Conservation (phyloP, 2,329 filamentous ascomycete species). For the Botrytis galanthina region DNA sequence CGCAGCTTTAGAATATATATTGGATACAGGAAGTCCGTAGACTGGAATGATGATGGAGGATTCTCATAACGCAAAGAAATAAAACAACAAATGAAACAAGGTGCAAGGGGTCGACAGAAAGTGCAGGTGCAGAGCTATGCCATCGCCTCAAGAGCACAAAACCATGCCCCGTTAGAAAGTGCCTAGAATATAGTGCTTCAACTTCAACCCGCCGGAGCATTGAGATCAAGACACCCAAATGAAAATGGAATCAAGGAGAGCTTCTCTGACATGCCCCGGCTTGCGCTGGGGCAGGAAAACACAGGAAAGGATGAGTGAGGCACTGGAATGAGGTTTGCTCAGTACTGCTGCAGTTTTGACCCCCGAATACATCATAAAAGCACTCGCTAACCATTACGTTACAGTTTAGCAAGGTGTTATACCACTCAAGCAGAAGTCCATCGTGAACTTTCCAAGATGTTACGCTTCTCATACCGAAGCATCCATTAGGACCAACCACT, state of each 20-base stretch:
- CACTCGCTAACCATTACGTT: conserved; percentile 2
- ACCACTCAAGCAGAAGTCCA: not conserved
- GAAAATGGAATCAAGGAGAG: not conserved
- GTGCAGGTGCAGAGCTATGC: not conserved
- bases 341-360: not conserved
- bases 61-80: not conserved
- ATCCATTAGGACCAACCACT: not conserved
- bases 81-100: not conserved
- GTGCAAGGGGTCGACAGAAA: not conserved
- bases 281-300: not conserved
- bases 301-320: not conserved
- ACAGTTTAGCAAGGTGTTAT: not conserved
- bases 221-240: not conserved
- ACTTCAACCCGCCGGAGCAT: not conserved
- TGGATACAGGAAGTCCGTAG: not conserved
- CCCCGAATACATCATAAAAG: not conserved
- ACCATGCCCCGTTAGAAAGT: not conserved
- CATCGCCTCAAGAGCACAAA: not conserved
- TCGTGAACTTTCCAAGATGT: not conserved
- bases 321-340: not conserved
- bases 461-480: not conserved
- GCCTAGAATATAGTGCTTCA: not conserved
- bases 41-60: not conserved
- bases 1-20: not conserved
- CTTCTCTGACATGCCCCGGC: not conserved